Evolutionary conservation across 148 eudicot species (phyloP).

Genomic region (Tetragonia tetragonoides): DNA sequence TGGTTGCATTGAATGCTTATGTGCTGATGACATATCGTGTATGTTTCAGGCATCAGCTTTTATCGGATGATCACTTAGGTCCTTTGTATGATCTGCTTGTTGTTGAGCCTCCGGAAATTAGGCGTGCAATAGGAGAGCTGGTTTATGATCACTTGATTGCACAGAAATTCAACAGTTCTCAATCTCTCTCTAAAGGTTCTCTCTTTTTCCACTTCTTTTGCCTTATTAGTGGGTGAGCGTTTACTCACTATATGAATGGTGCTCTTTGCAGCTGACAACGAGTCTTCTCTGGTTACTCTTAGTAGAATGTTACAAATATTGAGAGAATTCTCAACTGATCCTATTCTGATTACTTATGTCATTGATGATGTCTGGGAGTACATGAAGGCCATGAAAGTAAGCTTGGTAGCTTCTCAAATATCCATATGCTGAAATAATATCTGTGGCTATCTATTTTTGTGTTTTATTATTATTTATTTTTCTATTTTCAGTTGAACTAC

Average conservation of each 20-base stretch:
- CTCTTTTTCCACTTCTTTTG: neutral
- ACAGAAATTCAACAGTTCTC: constrained; percentile 67
- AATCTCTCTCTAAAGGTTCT: constrained; percentile 63
- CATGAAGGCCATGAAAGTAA: constrained; percentile 96
- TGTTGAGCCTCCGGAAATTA: constrained; percentile 94
- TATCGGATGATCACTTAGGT: constrained; percentile 86
- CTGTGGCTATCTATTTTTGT: neutral
- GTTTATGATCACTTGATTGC: constrained; percentile 97
- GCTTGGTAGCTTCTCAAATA: constrained; percentile 13
- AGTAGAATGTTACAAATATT: constrained; percentile 86
- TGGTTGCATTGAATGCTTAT: constrained; percentile 8
- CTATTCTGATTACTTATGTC: constrained; percentile 78
- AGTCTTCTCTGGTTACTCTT: constrained; percentile 72
- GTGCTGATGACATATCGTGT: constrained; percentile 23
- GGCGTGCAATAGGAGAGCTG: constrained; percentile 93
- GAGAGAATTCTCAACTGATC: constrained; percentile 84
- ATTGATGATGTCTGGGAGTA: constrained; percentile 98
- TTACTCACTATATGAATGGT: neutral
- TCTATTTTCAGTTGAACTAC: neutral
- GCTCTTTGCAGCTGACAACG: constrained; percentile 33
- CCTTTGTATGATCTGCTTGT: constrained; percentile 88
- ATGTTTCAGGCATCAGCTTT: constrained; percentile 77
- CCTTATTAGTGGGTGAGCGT: neutral
- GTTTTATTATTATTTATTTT: no score
- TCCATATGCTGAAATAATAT: neutral